Percentiles rank a stretch among this genome's conserved stretches.
Conservation (phyloP, 169 alveolate genomes). For the Amoebophrya sp. region DNA sequence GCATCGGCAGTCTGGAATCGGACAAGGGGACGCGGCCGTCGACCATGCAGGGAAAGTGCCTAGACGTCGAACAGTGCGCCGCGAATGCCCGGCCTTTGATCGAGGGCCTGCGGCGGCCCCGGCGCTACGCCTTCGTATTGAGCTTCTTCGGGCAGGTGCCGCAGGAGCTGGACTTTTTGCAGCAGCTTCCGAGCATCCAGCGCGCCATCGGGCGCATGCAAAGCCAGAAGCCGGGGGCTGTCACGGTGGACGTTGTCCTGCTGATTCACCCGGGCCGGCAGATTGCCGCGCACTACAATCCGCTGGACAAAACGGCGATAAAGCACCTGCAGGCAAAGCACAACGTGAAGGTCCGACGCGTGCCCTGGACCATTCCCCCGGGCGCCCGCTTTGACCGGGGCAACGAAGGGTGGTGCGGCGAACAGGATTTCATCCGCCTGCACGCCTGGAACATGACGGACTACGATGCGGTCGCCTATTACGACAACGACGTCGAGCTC, state of each 20-base stretch:
- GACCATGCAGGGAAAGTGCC: background rate
- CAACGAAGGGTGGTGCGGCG: conserved; percentile 17
- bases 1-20: background rate
- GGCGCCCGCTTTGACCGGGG: background rate
- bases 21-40: background rate
- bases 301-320: background rate
- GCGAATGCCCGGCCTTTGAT: background rate
- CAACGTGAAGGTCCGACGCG: background rate
- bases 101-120: background rate
- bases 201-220: background rate
- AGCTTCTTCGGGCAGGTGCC: background rate
- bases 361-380: background rate
- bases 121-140: background rate
- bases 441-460: background rate
- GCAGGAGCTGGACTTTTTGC: background rate
- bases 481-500: conserved; percentile 10
- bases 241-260: background rate
- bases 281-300: background rate
- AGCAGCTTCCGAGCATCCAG: background rate
- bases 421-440: background rate
- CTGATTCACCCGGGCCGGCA: background rate
- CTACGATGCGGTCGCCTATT: background rate
- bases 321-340: too few relatives aligned
- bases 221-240: background rate
- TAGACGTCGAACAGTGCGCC: background rate